These are phyloP conservation scores for Phytopythium ostracodes DNA, from an alignment of 352 stramenopile genomes.

Conservation along the genomic window DNA sequence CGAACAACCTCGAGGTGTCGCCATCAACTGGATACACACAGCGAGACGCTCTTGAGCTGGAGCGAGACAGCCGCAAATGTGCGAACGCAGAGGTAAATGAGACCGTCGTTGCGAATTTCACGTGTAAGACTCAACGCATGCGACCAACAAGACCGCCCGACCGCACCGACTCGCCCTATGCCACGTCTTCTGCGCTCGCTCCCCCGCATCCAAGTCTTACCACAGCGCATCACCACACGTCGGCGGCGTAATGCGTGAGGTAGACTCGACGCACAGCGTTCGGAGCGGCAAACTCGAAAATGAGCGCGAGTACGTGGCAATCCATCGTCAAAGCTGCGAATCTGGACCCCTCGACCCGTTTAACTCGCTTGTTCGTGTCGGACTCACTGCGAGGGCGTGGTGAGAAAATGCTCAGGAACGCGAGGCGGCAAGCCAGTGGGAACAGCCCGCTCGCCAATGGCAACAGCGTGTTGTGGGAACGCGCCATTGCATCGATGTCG, in stretches of 20 bases:
- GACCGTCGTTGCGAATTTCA: too few species aligned
- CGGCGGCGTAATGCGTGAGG: background rate
- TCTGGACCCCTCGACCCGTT: background rate
- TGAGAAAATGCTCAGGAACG: background rate
- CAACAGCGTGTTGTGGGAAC: background rate
- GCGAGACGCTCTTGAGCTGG: too few species aligned
- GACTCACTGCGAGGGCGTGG: background rate
- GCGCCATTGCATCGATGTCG: background rate
- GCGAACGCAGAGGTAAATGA: too few species aligned
- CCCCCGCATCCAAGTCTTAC: too few species aligned
- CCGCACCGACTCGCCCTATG: too few species aligned
- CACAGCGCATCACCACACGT: too few species aligned
- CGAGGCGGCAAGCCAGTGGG: background rate
- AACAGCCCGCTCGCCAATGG: background rate
- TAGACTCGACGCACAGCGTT: background rate
- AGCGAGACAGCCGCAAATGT: too few species aligned
- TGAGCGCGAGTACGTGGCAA: background rate
- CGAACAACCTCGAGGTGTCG: too few species aligned
- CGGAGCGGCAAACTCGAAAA: background rate
- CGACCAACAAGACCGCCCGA: too few species aligned
- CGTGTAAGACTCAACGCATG: too few species aligned
- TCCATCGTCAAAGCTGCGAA: background rate
- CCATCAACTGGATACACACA: too few species aligned
- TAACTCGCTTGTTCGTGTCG: background rate
- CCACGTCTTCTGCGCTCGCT: too few species aligned